Base-by-base conservation (phyloP, 257 asterid genomes). In the Dorcoceras hygrometricum region DNA sequence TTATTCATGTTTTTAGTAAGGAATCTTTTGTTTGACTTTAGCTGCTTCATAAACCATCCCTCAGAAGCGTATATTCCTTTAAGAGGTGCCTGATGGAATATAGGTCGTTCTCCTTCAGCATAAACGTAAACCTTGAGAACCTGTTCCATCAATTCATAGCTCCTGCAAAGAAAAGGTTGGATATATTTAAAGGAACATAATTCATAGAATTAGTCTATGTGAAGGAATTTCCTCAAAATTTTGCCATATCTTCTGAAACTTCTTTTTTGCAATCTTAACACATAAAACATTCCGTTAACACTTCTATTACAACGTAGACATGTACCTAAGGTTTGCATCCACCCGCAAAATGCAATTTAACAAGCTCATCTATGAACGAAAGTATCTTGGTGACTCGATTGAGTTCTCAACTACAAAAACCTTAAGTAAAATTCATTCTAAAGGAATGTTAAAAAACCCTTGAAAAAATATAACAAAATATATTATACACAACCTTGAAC, bases 41-140 rank as follows among this genome's bases (percentile, higher is more conserved):
- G 79, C 63, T 76, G 80, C 85, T 86, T 87, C 89, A 90, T 81
- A 81, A 90, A 90, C 96, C 96, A 90, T 29, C 97, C 97, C 76
- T 90, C 97, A 0, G 95, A 86, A 43, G 96, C 95, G 31, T 90
- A 90, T 75, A 88, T 90, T 71, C 96, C 96, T 76, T 84, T 84
- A 36, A 86, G 91, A 53, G 86, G 82, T 19, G 95, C 87, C 39
- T 77, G 86, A 71, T 90, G 97, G 75, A 89, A 86, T 75, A 90
- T 73, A 8, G 97, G 97, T 18, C 74, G 78, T 68, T 84, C 81
- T 8, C 97, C 97, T 79, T 90, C 97, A 3, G 76, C 31, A 20
- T 90, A 90, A 62, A 82, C 75, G 68, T 87, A 90, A 51, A 90
- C 87, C 81, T 88, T 88, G 57, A 90, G 85, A 61, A 76, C 80